Evolutionary conservation across 2,329 filamentous ascomycete species (phyloP).

Genomic region (Rutstroemia sp.): DNA sequence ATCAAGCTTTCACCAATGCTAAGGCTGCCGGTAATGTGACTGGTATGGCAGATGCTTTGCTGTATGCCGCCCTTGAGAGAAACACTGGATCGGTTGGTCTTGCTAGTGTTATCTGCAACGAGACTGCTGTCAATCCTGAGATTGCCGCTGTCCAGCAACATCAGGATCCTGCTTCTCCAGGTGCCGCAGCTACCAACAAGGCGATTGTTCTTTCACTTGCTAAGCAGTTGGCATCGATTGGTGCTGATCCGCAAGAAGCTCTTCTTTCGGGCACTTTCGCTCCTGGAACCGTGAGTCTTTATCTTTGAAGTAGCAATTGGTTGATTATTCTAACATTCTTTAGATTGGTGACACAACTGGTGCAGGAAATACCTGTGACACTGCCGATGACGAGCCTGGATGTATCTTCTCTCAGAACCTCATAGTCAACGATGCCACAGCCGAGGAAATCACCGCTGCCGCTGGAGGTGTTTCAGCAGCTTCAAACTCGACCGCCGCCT

Average conservation of each 20-base stretch:
- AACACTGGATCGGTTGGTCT: constrained; percentile 52
- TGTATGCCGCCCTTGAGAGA: constrained; percentile 49
- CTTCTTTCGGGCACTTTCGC: constrained; percentile 55
- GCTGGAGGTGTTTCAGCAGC: constrained; percentile 30
- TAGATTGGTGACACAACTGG: constrained; percentile 36
- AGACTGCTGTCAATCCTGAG: constrained; percentile 56
- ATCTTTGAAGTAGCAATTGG: no score
- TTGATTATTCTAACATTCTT: neutral
- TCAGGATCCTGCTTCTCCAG: constrained; percentile 57
- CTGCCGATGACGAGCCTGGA: constrained; percentile 38
- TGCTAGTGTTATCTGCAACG: constrained; percentile 49
- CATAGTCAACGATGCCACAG: constrained; percentile 45
- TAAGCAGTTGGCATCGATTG: constrained; percentile 50
- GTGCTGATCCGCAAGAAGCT: constrained; percentile 54
- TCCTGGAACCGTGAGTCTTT: constrained; percentile 45
- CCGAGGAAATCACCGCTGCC: constrained; percentile 43
- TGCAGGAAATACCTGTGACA: constrained; percentile 44
- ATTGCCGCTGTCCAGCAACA: constrained; percentile 57
- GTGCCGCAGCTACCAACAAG: constrained; percentile 52
- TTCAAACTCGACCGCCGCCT: constrained; percentile 2
- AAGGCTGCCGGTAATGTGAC: constrained; percentile 46
- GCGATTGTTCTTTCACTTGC: constrained; percentile 52
- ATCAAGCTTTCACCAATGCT: constrained; percentile 55
- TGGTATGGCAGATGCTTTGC: constrained; percentile 45
- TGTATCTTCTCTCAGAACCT: constrained; percentile 48